These are phyloP conservation scores for Colletotrichum coccodes DNA, from an alignment of 2,329 filamentous ascomycete genomes.

Conservation along the genomic window DNA sequence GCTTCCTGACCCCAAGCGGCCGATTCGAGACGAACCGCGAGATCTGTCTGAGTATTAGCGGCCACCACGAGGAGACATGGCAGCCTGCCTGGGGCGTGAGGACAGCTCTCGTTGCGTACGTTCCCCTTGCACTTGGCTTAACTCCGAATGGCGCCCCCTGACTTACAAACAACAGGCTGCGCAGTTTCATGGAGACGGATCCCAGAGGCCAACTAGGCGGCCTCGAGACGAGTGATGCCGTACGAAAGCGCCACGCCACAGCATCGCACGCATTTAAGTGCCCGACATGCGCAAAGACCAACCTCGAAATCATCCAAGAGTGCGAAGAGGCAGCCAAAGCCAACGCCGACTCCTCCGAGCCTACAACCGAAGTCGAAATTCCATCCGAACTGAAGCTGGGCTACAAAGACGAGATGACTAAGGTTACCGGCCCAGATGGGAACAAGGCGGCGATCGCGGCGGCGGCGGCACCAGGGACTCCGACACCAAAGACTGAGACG, in stretches of 20 bases:
- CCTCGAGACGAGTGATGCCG: slow-evolving; percentile 77
- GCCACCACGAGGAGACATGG: slow-evolving; percentile 98
- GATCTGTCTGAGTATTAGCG: slow-evolving; percentile 93
- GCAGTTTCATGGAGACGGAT: slow-evolving; percentile 94
- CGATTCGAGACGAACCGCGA: slow-evolving; percentile 97
- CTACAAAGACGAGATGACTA: slow-evolving; percentile 77
- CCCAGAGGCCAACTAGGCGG: slow-evolving; percentile 90
- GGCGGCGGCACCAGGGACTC: background rate
- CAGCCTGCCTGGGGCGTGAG: slow-evolving; percentile 97
- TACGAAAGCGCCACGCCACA: slow-evolving; percentile 75
- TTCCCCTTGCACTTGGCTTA: background rate
- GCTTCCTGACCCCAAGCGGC: slow-evolving; percentile 90
- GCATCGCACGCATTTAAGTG: slow-evolving; percentile 77
- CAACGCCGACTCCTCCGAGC: slow-evolving; percentile 39
- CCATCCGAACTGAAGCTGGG: slow-evolving; percentile 71
- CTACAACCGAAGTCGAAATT: slow-evolving; percentile 56
- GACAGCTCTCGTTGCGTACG: slow-evolving; percentile 78
- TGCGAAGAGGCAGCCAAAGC: slow-evolving; percentile 67
- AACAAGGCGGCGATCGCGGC: background rate
- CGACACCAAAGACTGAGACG: slow-evolving; percentile 24
- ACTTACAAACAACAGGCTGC: slow-evolving; percentile 55
- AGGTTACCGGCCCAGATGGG: slow-evolving; percentile 37
- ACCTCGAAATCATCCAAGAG: slow-evolving; percentile 79
- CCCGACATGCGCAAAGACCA: slow-evolving; percentile 74
- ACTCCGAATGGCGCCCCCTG: background rate